These are phyloP conservation scores for Venturia carpophila DNA, from an alignment of 2,329 filamentous ascomycete species.

Conservation along the genomic window DNA sequence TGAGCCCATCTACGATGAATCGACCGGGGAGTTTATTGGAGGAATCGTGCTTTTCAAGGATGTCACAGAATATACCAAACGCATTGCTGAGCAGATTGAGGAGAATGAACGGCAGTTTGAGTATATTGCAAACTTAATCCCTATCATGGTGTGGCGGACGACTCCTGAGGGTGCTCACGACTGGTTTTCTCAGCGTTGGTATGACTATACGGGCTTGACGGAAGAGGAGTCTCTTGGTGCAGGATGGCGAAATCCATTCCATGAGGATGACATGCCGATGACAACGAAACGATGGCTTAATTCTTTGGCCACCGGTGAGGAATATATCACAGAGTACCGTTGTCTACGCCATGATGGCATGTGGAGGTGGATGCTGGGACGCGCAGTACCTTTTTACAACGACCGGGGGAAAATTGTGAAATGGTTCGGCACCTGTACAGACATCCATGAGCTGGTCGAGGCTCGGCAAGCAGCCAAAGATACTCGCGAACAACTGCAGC, in stretches of 20 bases:
- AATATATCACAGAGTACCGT: constrained; percentile 64
- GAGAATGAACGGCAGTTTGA: constrained; percentile 67
- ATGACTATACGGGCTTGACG: constrained; percentile 64
- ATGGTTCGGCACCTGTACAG: constrained; percentile 76
- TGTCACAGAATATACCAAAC: constrained; percentile 60
- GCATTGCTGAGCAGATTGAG: constrained; percentile 61
- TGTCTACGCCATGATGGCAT: constrained; percentile 58
- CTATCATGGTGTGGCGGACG: constrained; percentile 61
- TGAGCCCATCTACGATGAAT: constrained; percentile 58
- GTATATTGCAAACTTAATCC: constrained; percentile 61
- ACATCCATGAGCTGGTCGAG: constrained; percentile 67
- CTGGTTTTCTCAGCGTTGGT: constrained; percentile 73
- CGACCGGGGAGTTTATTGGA: constrained; percentile 63
- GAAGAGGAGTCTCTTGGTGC: constrained; percentile 54
- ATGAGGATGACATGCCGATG: constrained; percentile 59
- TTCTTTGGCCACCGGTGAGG: constrained; percentile 57
- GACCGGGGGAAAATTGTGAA: constrained; percentile 62
- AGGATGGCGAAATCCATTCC: constrained; percentile 58
- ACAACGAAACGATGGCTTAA: constrained; percentile 52
- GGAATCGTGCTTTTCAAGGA: constrained; percentile 66
- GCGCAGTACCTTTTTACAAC: constrained; percentile 61
- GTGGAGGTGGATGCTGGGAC: constrained; percentile 72
- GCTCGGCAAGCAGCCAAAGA: constrained; percentile 58
- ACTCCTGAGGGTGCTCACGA: constrained; percentile 58
- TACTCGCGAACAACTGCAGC: constrained; percentile 61